Conservation (phyloP, 345 rosid genomes). For the Dipteronia sinensis region DNA sequence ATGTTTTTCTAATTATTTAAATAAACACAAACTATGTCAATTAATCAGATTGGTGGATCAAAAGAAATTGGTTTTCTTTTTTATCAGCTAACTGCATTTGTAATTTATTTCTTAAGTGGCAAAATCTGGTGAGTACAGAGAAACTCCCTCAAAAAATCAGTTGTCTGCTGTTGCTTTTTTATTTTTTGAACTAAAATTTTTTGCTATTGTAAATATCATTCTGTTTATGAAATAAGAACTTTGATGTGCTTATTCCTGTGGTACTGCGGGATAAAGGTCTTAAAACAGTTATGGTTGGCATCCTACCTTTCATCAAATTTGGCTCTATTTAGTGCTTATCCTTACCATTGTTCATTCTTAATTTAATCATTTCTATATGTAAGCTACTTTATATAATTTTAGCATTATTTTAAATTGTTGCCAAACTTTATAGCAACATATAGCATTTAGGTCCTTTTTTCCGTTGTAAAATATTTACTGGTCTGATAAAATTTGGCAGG, state of each 20-base stretch:
- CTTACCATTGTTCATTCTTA: too few relatives aligned
- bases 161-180: neutral
- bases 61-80: neutral
- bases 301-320: too few relatives aligned
- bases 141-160: neutral
- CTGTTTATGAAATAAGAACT: neutral
- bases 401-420: neutral
- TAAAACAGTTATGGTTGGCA: too few relatives aligned
- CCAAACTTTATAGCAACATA: neutral
- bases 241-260: neutral
- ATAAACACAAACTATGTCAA: neutral
- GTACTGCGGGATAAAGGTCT: neutral
- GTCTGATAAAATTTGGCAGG: neutral
- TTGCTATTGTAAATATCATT: neutral
- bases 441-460: neutral
- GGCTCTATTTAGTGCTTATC: too few relatives aligned
- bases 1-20: neutral
- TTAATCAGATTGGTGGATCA: neutral
- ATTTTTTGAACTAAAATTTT: neutral
- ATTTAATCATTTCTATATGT: too few relatives aligned
- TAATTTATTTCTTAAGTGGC: neutral
- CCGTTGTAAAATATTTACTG: neutral
- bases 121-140: neutral
- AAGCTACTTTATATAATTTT: neutral
- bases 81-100: neutral